phyloP scores from a whole-genome alignment of 2,329 filamentous ascomycete genomes.

The Exophiala bonariae region DNA sequence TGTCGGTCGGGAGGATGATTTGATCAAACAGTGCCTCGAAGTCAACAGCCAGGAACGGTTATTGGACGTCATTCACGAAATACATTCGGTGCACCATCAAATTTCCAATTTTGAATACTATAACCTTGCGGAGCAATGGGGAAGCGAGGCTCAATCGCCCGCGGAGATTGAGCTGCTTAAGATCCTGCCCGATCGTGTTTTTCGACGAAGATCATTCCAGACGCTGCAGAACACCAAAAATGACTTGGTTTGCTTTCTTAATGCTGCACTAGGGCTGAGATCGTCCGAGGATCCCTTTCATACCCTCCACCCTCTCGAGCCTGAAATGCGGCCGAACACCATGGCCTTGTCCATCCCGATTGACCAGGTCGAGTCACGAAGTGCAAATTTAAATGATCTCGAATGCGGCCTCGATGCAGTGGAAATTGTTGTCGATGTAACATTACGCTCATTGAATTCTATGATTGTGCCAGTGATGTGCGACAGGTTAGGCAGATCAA shows the following conservation, averaged over 20 bases:
- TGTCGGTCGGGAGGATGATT: conserved; percentile 39
- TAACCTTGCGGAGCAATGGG: conserved; percentile 38
- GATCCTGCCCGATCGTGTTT: conserved; percentile 37
- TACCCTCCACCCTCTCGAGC: neutral
- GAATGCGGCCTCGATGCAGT: no score
- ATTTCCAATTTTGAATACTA: conserved; percentile 53
- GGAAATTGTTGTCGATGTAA: no score
- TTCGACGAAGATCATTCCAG: conserved; percentile 20
- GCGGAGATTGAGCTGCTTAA: conserved; percentile 26
- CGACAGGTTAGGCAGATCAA: conserved; percentile 54
- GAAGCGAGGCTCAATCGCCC: conserved; percentile 39
- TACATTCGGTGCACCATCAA: conserved; percentile 54
- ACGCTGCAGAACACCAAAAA: neutral
- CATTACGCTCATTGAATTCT: conserved; percentile 54
- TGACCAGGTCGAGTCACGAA: neutral
- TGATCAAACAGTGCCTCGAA: conserved; percentile 51
- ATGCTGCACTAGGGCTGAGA: conserved; percentile 17
- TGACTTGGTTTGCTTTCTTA: conserved; percentile 7
- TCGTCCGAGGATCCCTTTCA: conserved; percentile 31
- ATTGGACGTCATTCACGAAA: neutral
- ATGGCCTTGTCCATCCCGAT: conserved; percentile 60
- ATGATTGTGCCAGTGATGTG: conserved; percentile 60
- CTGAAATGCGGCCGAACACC: conserved; percentile 58
- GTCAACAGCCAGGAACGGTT: conserved; percentile 49
- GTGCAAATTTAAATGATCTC: neutral